phyloP scores from a whole-genome alignment of 1,284 basidiomycete species.

The Ganoderma leucocontextum region DNA sequence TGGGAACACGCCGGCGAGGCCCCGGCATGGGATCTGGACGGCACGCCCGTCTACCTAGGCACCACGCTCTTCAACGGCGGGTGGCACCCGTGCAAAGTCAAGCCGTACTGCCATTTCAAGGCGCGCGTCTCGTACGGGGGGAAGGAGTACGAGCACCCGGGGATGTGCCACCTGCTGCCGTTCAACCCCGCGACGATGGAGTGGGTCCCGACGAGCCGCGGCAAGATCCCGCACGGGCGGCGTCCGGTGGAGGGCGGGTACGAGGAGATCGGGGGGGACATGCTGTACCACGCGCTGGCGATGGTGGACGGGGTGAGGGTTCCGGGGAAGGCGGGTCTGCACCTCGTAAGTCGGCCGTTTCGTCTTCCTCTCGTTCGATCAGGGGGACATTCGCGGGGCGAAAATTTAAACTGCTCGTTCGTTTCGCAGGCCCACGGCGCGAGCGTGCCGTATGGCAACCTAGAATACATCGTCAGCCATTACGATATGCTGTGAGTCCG shows the following conservation, averaged over 20 bases:
- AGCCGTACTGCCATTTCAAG: background rate
- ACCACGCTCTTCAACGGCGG: slow-evolving; percentile 7
- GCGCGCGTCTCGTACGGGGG: slow-evolving; percentile 8
- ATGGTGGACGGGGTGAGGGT: slow-evolving; percentile 3
- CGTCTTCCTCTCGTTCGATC: background rate
- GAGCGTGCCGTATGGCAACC: background rate
- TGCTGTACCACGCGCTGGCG: slow-evolving; percentile 10
- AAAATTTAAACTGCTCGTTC: too few species aligned
- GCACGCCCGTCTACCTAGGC: slow-evolving; percentile 5
- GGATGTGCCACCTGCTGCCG: slow-evolving; percentile 5
- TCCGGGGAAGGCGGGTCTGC: slow-evolving; percentile 2
- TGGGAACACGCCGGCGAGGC: background rate
- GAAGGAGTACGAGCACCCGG: background rate
- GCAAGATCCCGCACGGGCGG: background rate
- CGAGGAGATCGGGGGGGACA: slow-evolving; percentile 6
- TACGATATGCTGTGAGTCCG: slow-evolving; percentile 10
- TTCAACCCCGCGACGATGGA: slow-evolving; percentile 7
- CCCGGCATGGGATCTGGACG: slow-evolving; percentile 5
- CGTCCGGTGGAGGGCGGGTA: slow-evolving; percentile 6
- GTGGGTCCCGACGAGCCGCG: slow-evolving; percentile 9
- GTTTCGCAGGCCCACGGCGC: background rate
- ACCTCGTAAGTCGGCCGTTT: background rate
- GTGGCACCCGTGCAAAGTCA: slow-evolving; percentile 11
- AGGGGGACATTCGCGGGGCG: too few species aligned
- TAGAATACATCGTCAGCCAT: slow-evolving; percentile 1